Conservation (phyloP, 257 asterid species). For the Ehretia macrophylla region DNA sequence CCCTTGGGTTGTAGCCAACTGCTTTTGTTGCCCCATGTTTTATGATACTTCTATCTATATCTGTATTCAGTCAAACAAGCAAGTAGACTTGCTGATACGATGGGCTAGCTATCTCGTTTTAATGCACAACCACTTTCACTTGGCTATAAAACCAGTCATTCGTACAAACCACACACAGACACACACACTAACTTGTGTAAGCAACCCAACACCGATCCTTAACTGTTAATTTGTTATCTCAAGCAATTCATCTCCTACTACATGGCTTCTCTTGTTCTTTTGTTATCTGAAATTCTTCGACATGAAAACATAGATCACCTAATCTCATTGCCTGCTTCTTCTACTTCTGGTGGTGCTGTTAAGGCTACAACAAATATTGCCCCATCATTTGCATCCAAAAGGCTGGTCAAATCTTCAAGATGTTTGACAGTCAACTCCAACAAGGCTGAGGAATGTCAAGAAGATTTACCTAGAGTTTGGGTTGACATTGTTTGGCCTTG, state of each 20-base stretch:
- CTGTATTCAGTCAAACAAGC: background rate
- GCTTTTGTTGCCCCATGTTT: conserved; percentile 12
- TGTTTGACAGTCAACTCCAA: background rate
- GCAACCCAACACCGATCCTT: background rate
- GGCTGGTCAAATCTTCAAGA: conserved; percentile 7
- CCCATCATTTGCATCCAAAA: background rate
- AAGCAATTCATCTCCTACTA: background rate
- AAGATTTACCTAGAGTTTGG: conserved; percentile 22
- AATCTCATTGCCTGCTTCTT: conserved; percentile 8
- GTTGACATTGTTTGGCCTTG: conserved; percentile 32
- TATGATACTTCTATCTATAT: background rate
- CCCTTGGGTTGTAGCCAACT: too few species aligned
- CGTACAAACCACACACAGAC: too few species aligned
- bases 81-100: too few species aligned
- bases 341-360: conserved; percentile 7
- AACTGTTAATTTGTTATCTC: background rate
- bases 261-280: conserved; percentile 69
- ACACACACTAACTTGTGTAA: background rate
- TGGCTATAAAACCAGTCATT: background rate
- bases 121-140: conserved; percentile 8
- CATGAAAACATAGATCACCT: conserved; percentile 39
- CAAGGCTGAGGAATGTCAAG: conserved; percentile 13
- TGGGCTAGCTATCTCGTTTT: conserved; percentile 4
- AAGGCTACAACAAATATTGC: background rate
- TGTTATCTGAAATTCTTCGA: conserved; percentile 47